Conservation (phyloP, 2,329 filamentous ascomycete genomes). For the Neospermospora avenae region DNA sequence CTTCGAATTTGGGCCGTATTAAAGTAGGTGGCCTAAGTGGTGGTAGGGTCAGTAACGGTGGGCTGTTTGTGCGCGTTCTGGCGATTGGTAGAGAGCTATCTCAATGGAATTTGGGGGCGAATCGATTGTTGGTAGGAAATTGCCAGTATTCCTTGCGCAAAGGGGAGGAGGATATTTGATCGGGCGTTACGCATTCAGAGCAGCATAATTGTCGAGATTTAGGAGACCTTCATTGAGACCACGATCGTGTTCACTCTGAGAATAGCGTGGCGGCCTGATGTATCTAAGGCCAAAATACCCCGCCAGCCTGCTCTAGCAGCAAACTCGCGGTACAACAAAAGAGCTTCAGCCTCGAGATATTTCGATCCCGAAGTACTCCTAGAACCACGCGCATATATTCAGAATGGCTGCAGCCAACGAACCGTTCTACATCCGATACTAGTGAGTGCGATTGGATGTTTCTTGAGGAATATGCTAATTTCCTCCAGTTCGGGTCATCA, state of each 20-base stretch:
- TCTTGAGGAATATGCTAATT: constrained; percentile 15
- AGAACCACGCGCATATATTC: neutral
- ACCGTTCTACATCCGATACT: constrained; percentile 94
- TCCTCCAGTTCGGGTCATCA: constrained; percentile 83
- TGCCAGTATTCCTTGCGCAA: constrained; percentile 21
- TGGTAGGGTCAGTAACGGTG: constrained; percentile 2
- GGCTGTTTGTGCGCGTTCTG: constrained; percentile 10
- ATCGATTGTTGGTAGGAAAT: constrained; percentile 5
- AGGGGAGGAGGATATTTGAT: constrained; percentile 19
- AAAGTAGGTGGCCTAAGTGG: constrained; percentile 15
- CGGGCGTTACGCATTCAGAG: constrained; percentile 29
- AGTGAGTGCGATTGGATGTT: constrained; percentile 58
- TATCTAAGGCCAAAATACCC: constrained; percentile 6
- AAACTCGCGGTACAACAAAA: neutral
- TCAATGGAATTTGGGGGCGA: constrained; percentile 15
- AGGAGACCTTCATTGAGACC: constrained; percentile 17
- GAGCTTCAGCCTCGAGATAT: constrained; percentile 26
- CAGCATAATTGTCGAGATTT: constrained; percentile 18
- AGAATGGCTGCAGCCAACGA: constrained; percentile 50
- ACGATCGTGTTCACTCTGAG: constrained; percentile 23
- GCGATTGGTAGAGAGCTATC: neutral
- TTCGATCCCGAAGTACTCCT: constrained; percentile 1
- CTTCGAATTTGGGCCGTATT: constrained; percentile 23
- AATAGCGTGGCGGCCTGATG: constrained; percentile 19
- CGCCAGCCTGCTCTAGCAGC: neutral